These are phyloP conservation scores for Scleroderma citrinum DNA, from an alignment of 768 basidiomycete species.

Conservation along the genomic window DNA sequence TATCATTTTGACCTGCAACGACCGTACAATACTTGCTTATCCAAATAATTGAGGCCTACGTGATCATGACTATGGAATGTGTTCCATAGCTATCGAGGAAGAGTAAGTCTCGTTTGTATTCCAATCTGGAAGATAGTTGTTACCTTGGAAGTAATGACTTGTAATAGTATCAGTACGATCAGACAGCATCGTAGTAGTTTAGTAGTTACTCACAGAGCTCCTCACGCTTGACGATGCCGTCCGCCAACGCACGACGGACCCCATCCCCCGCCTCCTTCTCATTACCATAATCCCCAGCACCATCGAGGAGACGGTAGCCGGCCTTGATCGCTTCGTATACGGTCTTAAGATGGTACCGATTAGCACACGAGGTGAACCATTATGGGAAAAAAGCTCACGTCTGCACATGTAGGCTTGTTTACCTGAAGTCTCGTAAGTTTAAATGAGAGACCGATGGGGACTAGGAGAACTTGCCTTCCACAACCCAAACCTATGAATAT, in stretches of 20 bases:
- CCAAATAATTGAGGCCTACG: conserved; percentile 32
- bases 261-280: conserved; percentile 83
- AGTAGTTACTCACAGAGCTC: conserved; percentile 61
- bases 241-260: conserved; percentile 67
- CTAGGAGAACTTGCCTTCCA: conserved; percentile 49
- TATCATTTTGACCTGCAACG: conserved; percentile 49
- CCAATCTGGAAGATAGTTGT: conserved; percentile 2
- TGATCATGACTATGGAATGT: conserved; percentile 79
- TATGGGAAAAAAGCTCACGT: conserved; percentile 33
- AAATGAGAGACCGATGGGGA: not conserved
- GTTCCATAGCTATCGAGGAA: conserved; percentile 67
- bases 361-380: not conserved
- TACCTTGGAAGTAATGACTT: conserved; percentile 83
- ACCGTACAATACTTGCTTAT: not conserved
- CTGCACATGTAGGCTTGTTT: conserved; percentile 53
- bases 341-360: conserved; percentile 34
- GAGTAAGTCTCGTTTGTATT: not conserved
- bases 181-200: not conserved
- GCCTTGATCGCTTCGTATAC: conserved; percentile 84
- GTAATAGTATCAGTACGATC: not conserved
- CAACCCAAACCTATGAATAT: conserved; percentile 50
- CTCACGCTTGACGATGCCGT: conserved; percentile 82
- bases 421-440: conserved; percentile 36
- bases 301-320: conserved; percentile 84
- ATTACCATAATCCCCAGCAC: conserved; percentile 85